Conservation (phyloP, 352 stramenopile genomes). For the Thalassiosira livingstoniorum region DNA sequence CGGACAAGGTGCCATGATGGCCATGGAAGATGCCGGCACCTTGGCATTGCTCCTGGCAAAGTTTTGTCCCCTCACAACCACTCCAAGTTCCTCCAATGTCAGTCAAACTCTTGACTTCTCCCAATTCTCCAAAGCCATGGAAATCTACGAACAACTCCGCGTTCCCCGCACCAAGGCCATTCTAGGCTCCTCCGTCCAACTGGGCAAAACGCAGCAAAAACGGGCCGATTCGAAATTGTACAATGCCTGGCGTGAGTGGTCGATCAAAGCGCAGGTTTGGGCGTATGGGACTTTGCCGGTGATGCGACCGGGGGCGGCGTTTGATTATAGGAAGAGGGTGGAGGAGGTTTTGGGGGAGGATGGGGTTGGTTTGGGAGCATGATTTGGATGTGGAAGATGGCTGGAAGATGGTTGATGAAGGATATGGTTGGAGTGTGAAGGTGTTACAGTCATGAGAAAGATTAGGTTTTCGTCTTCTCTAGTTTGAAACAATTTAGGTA, state of each 20-base stretch:
- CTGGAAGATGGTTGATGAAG: background rate
- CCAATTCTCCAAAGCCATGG: slow-evolving; percentile 52
- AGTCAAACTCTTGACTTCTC: slow-evolving; percentile 20
- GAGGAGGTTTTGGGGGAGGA: slow-evolving; percentile 35
- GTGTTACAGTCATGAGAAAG: no score
- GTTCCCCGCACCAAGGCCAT: slow-evolving; percentile 57
- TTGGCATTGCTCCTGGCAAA: slow-evolving; percentile 58
- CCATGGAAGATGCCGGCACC: slow-evolving; percentile 73
- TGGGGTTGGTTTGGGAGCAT: background rate
- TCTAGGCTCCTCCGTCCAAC: slow-evolving; percentile 46
- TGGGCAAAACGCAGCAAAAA: slow-evolving; percentile 69
- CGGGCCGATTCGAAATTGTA: slow-evolving; percentile 64
- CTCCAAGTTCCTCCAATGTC: background rate
- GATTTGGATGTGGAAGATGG: background rate
- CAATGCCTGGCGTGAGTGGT: slow-evolving; percentile 64
- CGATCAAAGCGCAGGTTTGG: slow-evolving; percentile 69
- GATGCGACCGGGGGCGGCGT: slow-evolving; percentile 61
- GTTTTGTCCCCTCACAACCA: slow-evolving; percentile 34
- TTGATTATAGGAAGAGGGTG: slow-evolving; percentile 62
- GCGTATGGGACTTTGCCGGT: slow-evolving; percentile 67
- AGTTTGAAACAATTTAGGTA: no score
- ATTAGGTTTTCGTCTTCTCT: no score
- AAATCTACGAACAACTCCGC: slow-evolving; percentile 64
- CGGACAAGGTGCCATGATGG: slow-evolving; percentile 76
- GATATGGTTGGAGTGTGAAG: no score